These are phyloP conservation scores for Thalia dealbata DNA, from an alignment of 176 grass and related monocot genomes.

Conservation along the genomic window DNA sequence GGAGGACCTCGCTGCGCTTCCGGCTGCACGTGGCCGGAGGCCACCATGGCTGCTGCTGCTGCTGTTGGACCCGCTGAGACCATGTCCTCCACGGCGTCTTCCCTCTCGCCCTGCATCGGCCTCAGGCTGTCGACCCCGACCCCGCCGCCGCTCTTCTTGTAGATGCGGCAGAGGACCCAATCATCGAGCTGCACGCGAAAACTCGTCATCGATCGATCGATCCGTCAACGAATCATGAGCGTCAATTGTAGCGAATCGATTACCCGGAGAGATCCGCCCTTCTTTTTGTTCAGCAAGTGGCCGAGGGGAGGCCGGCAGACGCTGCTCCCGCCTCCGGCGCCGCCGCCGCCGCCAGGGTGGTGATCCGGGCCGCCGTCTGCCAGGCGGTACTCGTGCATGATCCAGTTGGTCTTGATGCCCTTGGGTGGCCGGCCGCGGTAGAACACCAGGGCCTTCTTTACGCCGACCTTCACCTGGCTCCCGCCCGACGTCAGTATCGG, in stretches of 20 bases:
- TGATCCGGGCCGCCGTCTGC: constrained; percentile 2
- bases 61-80: constrained; percentile 11
- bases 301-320: constrained; percentile 1
- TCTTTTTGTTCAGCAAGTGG: constrained; percentile 22
- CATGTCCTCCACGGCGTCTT: constrained; percentile 42
- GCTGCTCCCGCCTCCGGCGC: too few species aligned
- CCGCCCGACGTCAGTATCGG: constrained; percentile 41
- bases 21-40: background rate
- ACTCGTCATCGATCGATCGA: background rate
- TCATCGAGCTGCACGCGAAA: constrained; percentile 63
- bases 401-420: constrained; percentile 52
- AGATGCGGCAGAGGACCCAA: constrained; percentile 95
- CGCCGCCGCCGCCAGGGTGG: background rate
- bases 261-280: constrained; percentile 63
- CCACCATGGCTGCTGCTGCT: background rate
- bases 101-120: constrained; percentile 30
- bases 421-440: constrained; percentile 70
- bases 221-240: background rate
- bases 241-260: background rate
- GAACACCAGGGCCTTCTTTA: constrained; percentile 95
- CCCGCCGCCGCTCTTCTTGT: constrained; percentile 78
- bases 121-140: background rate
- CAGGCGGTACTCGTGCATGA: constrained; percentile 49
- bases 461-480: constrained; percentile 57
- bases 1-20: constrained; percentile 7